Evolutionary conservation across 768 basidiomycete species (phyloP), one percentile per base, ranked within the genome.

Genomic region (Candolleomyces aberdarensis): DNA sequence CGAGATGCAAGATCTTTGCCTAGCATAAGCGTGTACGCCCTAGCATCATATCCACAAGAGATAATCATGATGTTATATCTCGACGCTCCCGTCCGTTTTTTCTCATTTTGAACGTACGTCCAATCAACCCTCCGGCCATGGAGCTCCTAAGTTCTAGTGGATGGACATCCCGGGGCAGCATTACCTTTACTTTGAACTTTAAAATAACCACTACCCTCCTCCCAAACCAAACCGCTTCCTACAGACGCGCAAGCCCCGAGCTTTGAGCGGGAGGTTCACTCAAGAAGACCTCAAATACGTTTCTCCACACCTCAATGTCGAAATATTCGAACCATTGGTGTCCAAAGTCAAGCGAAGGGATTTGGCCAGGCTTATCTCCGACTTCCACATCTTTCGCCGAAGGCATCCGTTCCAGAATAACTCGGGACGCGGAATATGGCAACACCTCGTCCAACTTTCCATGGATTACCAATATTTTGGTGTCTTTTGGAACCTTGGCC

Each of bases 291-390:
- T 76, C 74, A 1, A 80, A 62, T 6, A 77, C 76, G 50, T 74
- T 72, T 20, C 63, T 62, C 79, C 80, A 81, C 41, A 79, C 69
- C 53, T 69, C 67, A 5, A 76, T 64, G 60, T 75, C 75, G 58
- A 81, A 81, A 63, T 80, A 82, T 62, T 80, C 80, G 59, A 71
- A 76, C 80, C 78, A 81, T 41, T 75, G 64, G 63, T 80, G 79
- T 3, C 80, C 80, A 59, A 81, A 80, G 2, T 67, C 71, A 29
- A 73, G 65, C 57, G 56, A 71, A 22, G 75, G 73, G 15, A 81
- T 67, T 58, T 76, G 72, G 0, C 76, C 79, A 7, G 68, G 68
- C 4, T 58, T 41, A 9, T 57, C 31, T 8, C 79, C 79, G 1
- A 74, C 64, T 58, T 73, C 66, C 0, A 79, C 70, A 14, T 69